Base-by-base conservation (phyloP, 2,329 filamentous ascomycete species). In the Pseudogymnoascus sp. region DNA sequence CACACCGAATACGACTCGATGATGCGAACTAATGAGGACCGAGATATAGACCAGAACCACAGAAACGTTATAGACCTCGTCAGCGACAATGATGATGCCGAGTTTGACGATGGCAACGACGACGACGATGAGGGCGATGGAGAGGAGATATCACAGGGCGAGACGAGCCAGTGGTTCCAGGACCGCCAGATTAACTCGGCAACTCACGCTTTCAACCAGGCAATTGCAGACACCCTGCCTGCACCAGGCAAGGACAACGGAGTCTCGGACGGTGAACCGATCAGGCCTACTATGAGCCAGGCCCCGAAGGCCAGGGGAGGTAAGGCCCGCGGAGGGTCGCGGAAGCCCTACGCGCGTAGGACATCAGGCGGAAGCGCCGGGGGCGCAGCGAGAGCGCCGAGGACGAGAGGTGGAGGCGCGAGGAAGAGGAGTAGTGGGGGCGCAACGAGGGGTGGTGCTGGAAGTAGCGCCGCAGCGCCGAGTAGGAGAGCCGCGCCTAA, bases 51-150 rank as follows among this genome's bases (percentile, higher is more conserved):
- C 61, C 63, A 64, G 7, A 73, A 72, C 61, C 72, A 72, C 52
- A 69, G 72, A 28, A 78, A 80, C 22, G 72, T 85, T 28, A 82
- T 86, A 28, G 81, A 86, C 65, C 75, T 87, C 23, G 79, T 84
- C 64, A 81, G 79, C 66, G 70, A 73, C n/a, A 69, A 68, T 35
- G 66, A 68, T 12, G 60, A 64, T 3, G 58, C 76, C 23, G 65
- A 74, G 16, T 75, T 66, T 35, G 68, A 67, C 4, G 67, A 69
- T 9, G 28, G 33, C 9, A 19, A 41, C 8, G n/a, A 41, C 8
- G 39, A 42, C 4, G 22, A 45, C 5, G 41, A 45, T 2, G 41
- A 45, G 25, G 49, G 2, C 9, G 49, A 55, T 5, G 49, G 22
- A n/a, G 49, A 55, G n/a, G 25, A 33, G 16, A 28, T 22, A n/a